A percentile compares a stretch with the other conserved stretches of the same genome.
phyloP scores from a whole-genome alignment of 2,329 filamentous ascomycete species.

The Paramyrothecium roridum region DNA sequence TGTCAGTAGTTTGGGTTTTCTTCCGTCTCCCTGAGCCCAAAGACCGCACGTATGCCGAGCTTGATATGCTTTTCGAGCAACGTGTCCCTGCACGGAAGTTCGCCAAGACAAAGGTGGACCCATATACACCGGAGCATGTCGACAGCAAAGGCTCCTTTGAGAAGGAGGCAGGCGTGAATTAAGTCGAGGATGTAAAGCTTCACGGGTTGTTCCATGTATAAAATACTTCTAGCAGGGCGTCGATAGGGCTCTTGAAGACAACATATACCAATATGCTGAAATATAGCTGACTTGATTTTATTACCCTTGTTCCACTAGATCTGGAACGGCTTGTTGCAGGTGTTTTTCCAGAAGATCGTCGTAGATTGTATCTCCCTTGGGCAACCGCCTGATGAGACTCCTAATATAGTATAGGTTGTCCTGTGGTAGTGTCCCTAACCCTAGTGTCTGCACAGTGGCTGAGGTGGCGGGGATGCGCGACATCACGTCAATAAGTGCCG shows the following conservation, averaged over 20 bases:
- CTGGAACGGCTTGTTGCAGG: slow-evolving; percentile 29
- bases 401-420: slow-evolving; percentile 35
- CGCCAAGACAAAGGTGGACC: slow-evolving; percentile 32
- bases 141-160: background rate
- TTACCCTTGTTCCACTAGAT: background rate
- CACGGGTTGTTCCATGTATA: background rate
- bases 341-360: slow-evolving; percentile 36
- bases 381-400: slow-evolving; percentile 31
- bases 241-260: too few relatives aligned
- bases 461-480: slow-evolving; percentile 34
- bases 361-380: slow-evolving; percentile 33
- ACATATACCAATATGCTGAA: too few relatives aligned
- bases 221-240: too few relatives aligned
- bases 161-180: background rate
- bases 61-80: slow-evolving; percentile 39
- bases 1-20: slow-evolving; percentile 47
- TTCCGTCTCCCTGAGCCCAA: slow-evolving; percentile 52
- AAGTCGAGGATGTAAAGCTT: background rate
- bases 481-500: slow-evolving; percentile 40
- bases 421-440: slow-evolving; percentile 24
- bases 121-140: slow-evolving; percentile 18
- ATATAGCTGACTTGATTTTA: background rate
- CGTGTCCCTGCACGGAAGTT: slow-evolving; percentile 36
- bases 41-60: slow-evolving; percentile 41
- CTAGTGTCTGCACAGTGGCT: slow-evolving; percentile 17